phyloP scores from a whole-genome alignment of 2,329 filamentous ascomycete genomes.

The Pezicula neosporulosa region DNA sequence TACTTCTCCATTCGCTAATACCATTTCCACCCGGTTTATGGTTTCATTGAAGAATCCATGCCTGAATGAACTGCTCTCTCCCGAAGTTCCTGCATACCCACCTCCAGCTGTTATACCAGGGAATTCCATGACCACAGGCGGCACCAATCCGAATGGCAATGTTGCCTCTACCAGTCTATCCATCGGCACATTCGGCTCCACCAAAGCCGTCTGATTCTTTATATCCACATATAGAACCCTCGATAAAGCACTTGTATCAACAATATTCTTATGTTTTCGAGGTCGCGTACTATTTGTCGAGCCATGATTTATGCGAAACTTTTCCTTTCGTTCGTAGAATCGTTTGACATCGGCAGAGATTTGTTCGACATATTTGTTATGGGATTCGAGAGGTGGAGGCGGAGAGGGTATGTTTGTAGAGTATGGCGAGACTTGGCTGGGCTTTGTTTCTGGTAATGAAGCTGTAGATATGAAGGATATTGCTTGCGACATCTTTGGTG shows the following conservation, averaged over 20 bases:
- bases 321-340: conserved; percentile 41
- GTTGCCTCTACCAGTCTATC: conserved; percentile 55
- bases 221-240: conserved; percentile 37
- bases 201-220: conserved; percentile 38
- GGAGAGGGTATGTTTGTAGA: too few relatives aligned
- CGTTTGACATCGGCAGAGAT: conserved; percentile 38
- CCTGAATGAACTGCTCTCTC: conserved; percentile 61
- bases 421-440: too few relatives aligned
- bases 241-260: conserved; percentile 40
- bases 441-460: too few relatives aligned
- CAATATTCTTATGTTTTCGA: conserved; percentile 15
- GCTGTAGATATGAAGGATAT: too few relatives aligned
- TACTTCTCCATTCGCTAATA: conserved; percentile 52
- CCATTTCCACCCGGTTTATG: conserved; percentile 55
- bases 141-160: conserved; percentile 48
- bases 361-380: conserved; percentile 37
- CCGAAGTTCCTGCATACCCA: conserved; percentile 59
- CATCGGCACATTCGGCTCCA: conserved; percentile 67
- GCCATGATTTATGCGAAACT: conserved; percentile 50
- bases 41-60: conserved; percentile 62
- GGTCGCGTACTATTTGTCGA: conserved; percentile 45
- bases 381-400: conserved; percentile 10
- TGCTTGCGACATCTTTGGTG: too few relatives aligned
- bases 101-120: conserved; percentile 64
- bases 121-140: conserved; percentile 65